Percentiles rank a stretch among this genome's conserved stretches.
Conservation (phyloP, 2,329 filamentous ascomycete genomes). For the Ilyonectria mors-panacis region DNA sequence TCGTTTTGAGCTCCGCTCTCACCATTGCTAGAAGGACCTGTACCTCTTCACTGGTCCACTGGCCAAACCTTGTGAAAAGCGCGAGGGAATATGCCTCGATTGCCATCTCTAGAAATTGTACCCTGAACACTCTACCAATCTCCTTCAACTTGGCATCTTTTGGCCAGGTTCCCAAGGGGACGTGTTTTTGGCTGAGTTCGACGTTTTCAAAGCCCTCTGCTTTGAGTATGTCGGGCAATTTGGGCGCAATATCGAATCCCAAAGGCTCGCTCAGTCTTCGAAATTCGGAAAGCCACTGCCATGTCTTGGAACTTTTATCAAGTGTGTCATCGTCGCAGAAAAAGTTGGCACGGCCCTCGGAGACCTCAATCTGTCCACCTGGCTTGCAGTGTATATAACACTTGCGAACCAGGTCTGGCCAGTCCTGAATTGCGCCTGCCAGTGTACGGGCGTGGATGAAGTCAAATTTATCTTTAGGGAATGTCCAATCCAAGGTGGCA, state of each 20-base stretch:
- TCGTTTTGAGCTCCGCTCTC: constrained; percentile 43
- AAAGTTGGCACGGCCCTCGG: constrained; percentile 42
- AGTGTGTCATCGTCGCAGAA: constrained; percentile 45
- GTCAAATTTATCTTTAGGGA: constrained; percentile 43
- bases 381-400: constrained; percentile 39
- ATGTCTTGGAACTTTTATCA: constrained; percentile 36
- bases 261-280: constrained; percentile 37
- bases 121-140: constrained; percentile 39
- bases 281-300: constrained; percentile 44
- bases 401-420: constrained; percentile 40
- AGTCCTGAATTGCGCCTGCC: constrained; percentile 49
- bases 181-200: constrained; percentile 45
- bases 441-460: constrained; percentile 49
- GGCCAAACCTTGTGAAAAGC: constrained; percentile 42
- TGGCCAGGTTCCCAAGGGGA: constrained; percentile 60
- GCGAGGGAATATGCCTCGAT: constrained; percentile 43
- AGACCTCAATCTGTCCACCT: constrained; percentile 34
- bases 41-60: constrained; percentile 43
- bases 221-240: constrained; percentile 35
- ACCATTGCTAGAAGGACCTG: constrained; percentile 45
- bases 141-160: constrained; percentile 58
- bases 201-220: constrained; percentile 52
- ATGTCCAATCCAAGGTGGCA: constrained; percentile 44
- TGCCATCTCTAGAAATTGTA: constrained; percentile 40
- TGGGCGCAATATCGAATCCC: constrained; percentile 40